These are phyloP conservation scores for Starmerella gropengiesseri DNA, from an alignment of 805 yeast genomes.

Conservation along the genomic window DNA sequence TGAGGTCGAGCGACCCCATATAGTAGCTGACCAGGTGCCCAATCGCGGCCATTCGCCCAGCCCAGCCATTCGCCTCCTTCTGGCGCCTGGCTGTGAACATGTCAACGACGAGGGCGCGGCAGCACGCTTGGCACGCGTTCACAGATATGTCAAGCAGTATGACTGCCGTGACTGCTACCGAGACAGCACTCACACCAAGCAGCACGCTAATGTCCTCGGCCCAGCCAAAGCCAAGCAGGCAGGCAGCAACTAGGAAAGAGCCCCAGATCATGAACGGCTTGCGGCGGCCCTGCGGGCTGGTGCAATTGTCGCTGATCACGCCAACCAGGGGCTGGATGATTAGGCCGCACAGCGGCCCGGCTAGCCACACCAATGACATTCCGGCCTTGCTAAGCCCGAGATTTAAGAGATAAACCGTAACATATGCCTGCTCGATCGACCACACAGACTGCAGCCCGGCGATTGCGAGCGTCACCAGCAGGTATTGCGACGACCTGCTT, in stretches of 20 bases:
- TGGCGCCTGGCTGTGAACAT: slow-evolving; percentile 49
- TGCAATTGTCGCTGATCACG: slow-evolving; percentile 39
- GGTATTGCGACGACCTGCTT: slow-evolving; percentile 14
- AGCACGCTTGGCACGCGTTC: slow-evolving; percentile 48
- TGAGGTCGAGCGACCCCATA: slow-evolving; percentile 41
- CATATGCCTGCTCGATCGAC: slow-evolving; percentile 56
- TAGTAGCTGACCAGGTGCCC: slow-evolving; percentile 50
- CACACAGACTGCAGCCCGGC: slow-evolving; percentile 56
- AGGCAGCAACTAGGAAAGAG: slow-evolving; percentile 37
- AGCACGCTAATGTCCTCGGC: slow-evolving; percentile 35
- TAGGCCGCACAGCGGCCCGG: slow-evolving; percentile 55
- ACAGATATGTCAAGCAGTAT: slow-evolving; percentile 48
- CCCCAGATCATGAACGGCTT: slow-evolving; percentile 51
- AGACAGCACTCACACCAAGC: slow-evolving; percentile 31
- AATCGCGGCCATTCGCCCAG: slow-evolving; percentile 50
- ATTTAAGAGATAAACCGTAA: slow-evolving; percentile 50
- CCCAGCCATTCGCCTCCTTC: slow-evolving; percentile 53
- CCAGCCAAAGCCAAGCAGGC: slow-evolving; percentile 34
- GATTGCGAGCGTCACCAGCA: slow-evolving; percentile 29
- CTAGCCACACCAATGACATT: slow-evolving; percentile 52
- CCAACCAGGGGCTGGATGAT: slow-evolving; percentile 58
- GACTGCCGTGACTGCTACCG: slow-evolving; percentile 33
- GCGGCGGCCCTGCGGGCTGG: slow-evolving; percentile 37
- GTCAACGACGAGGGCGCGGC: slow-evolving; percentile 53
- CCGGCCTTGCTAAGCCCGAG: slow-evolving; percentile 49